These are phyloP conservation scores for Trypanosoma lewisi DNA, from an alignment of 208 protist genomes.

Conservation along the genomic window DNA sequence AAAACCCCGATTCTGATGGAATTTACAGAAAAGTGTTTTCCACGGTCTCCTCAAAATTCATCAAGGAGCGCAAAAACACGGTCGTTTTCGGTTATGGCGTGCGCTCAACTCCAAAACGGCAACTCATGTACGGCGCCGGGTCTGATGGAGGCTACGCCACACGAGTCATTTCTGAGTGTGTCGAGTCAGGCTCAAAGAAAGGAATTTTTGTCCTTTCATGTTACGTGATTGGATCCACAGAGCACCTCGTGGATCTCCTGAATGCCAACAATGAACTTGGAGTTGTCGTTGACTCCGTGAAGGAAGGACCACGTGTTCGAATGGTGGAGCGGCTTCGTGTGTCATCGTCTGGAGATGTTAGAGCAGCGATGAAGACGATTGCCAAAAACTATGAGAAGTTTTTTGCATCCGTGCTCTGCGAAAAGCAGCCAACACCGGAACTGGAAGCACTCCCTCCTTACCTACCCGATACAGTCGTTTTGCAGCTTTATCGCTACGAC, in stretches of 20 bases:
- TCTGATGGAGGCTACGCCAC: conserved; percentile 64
- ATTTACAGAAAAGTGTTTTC: conserved; percentile 36
- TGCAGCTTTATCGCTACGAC: conserved; percentile 84
- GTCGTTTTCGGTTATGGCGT: conserved; percentile 86
- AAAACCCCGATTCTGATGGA: conserved; percentile 36
- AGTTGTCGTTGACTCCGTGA: conserved; percentile 84
- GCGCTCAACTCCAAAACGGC: conserved; percentile 77
- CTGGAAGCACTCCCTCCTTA: conserved; percentile 85
- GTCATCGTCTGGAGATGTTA: conserved; percentile 51
- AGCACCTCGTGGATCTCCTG: conserved; percentile 81
- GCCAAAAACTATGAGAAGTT: conserved; percentile 71
- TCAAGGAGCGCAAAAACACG: conserved; percentile 64
- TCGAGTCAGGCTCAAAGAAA: conserved; percentile 29
- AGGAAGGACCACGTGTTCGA: conserved; percentile 80
- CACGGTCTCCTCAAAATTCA: conserved; percentile 49
- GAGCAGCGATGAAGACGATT: conserved; percentile 56
- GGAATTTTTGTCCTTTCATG: conserved; percentile 72
- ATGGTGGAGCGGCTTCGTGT: conserved; percentile 73
- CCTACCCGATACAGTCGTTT: conserved; percentile 77
- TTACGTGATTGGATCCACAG: conserved; percentile 69
- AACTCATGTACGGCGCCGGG: conserved; percentile 74
- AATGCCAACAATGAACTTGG: conserved; percentile 79
- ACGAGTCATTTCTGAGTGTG: conserved; percentile 64
- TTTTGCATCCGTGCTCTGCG: conserved; percentile 73
- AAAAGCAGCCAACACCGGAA: conserved; percentile 77